Percentiles rank a stretch among this genome's conserved stretches.
phyloP scores from a whole-genome alignment of 192 early-diverging fungal species.

The Globomyces pollinis-pini region DNA sequence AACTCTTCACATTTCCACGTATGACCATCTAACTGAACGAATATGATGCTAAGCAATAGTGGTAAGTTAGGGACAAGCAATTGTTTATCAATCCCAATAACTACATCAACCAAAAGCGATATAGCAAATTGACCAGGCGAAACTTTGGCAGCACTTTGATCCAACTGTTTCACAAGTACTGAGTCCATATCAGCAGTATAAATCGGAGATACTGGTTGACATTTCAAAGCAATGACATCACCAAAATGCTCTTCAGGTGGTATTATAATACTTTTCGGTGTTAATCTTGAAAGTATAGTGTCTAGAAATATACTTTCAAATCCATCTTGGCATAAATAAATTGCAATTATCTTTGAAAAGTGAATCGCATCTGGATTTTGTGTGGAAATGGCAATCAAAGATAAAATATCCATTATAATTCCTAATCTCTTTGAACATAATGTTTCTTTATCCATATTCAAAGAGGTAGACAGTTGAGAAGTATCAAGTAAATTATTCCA shows the following conservation, averaged over 20 bases:
- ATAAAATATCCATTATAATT: constrained; percentile 61
- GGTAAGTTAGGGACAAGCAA: constrained; percentile 60
- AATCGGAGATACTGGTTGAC: constrained; percentile 10
- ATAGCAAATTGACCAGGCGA: constrained; percentile 69
- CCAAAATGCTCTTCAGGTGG: constrained; percentile 1
- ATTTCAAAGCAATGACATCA: not conserved
- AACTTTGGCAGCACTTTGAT: constrained; percentile 59
- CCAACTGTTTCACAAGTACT: constrained; percentile 53
- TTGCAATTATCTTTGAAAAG: constrained; percentile 72
- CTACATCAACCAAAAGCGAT: constrained; percentile 71
- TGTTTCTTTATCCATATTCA: constrained; percentile 14
- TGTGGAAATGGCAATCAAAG: constrained; percentile 62
- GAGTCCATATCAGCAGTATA: constrained; percentile 67
- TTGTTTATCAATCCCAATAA: constrained; percentile 58
- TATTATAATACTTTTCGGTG: constrained; percentile 62
- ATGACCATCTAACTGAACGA: constrained; percentile 76
- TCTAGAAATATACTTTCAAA: constrained; percentile 54
- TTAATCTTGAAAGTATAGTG: constrained; percentile 55
- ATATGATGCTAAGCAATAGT: constrained; percentile 62
- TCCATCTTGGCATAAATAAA: constrained; percentile 60
- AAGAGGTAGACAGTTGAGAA: not conserved
- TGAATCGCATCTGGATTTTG: constrained; percentile 72
- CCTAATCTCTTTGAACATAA: constrained; percentile 53
- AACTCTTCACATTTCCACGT: constrained; percentile 71
- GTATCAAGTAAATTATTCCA: constrained; percentile 39